Evolutionary conservation across 2,329 filamentous ascomycete species (phyloP).

Genomic region (Fusarium paranaense): DNA sequence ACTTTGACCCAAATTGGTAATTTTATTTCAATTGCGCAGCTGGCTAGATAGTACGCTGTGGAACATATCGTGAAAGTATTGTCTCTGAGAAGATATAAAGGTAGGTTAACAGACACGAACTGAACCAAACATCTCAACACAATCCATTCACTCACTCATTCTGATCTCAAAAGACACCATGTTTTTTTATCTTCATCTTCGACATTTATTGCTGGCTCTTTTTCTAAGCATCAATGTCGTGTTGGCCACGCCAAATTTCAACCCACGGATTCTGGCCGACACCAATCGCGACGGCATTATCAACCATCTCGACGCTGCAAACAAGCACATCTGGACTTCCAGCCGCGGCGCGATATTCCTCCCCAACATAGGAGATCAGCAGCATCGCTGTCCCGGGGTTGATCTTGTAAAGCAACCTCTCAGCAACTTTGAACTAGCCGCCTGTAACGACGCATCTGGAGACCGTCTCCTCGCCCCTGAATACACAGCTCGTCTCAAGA

Average conservation of each 20-base stretch:
- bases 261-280: not conserved
- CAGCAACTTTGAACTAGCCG: slow-evolving; percentile 39
- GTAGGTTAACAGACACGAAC: not conserved
- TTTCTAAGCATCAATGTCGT: not conserved
- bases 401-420: not conserved
- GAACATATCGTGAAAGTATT: not conserved
- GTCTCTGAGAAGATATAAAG: not conserved
- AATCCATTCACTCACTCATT: not conserved
- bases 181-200: not conserved
- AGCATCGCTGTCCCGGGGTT: not conserved
- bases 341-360: not conserved
- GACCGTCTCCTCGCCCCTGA: slow-evolving; percentile 47
- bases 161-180: not conserved
- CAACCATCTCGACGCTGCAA: not conserved
- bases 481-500: slow-evolving; percentile 43
- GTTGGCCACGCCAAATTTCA: not conserved
- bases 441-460: slow-evolving; percentile 52
- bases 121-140: not conserved
- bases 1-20: not conserved
- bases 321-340: not conserved
- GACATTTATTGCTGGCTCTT: not conserved
- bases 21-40: not conserved
- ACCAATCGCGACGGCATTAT: not conserved
- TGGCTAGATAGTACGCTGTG: not conserved
- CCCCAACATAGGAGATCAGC: not conserved